phyloP scores from a whole-genome alignment of 345 rosid genomes.

The Psidium guajava region DNA sequence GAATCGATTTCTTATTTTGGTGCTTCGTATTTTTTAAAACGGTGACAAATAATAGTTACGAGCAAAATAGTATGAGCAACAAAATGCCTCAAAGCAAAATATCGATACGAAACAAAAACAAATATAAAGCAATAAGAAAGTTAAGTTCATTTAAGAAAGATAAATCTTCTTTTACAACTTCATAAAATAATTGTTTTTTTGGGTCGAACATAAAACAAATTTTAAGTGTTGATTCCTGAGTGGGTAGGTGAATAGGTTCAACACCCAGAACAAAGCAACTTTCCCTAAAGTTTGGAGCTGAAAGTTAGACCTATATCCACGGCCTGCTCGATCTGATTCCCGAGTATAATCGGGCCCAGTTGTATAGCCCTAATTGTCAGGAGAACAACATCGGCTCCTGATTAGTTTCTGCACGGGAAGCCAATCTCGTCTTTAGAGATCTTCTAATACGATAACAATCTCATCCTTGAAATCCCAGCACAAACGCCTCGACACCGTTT shows the following conservation, averaged over 20 bases:
- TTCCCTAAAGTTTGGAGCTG: fast-evolving
- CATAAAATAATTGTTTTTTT: neutral
- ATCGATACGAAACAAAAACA: neutral
- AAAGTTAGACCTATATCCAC: neutral
- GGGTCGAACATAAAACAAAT: neutral
- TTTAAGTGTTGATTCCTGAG: fast-evolving
- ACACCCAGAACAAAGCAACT: fast-evolving
- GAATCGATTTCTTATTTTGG: fast-evolving
- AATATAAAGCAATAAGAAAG: neutral
- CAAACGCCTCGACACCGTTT: neutral
- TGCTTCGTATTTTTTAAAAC: neutral
- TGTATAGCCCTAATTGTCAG: fast-evolving
- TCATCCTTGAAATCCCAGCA: neutral
- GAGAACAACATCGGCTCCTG: fast-evolving
- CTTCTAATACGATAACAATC: neutral
- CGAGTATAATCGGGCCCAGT: too few relatives aligned
- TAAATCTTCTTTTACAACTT: neutral
- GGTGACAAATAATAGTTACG: fast-evolving
- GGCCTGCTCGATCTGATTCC: neutral
- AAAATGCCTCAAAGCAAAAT: neutral
- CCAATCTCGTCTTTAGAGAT: neutral
- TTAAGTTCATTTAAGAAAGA: neutral
- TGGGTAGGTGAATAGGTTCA: too few relatives aligned
- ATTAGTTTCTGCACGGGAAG: neutral
- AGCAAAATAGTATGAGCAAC: neutral